These are phyloP conservation scores for Fusarium sp. DNA, from an alignment of 2,329 filamentous ascomycete genomes.

Conservation along the genomic window DNA sequence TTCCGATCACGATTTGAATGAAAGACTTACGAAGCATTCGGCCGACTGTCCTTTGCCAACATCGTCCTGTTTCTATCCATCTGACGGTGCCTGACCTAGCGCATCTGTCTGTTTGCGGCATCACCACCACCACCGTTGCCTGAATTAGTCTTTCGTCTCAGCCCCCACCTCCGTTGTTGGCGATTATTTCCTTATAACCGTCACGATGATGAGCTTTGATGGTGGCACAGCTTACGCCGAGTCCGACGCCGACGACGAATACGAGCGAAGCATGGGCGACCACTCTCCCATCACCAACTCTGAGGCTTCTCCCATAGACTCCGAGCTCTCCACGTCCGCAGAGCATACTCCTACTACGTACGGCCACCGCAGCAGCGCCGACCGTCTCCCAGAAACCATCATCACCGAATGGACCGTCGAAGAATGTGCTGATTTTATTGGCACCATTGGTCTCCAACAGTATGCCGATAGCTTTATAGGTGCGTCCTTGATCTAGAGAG, in stretches of 20 bases:
- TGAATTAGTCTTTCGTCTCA: constrained; percentile 20
- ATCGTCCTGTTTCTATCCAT: constrained; percentile 22
- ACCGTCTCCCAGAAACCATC: constrained; percentile 78
- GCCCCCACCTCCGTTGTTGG: constrained; percentile 19
- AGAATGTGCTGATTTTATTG: constrained; percentile 91
- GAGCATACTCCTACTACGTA: constrained; percentile 87
- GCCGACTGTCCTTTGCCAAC: constrained; percentile 23
- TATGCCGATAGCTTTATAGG: constrained; percentile 88
- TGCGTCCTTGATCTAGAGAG: constrained; percentile 60
- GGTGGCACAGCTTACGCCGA: constrained; percentile 80
- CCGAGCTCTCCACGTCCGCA: constrained; percentile 74
- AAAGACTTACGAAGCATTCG: constrained; percentile 28
- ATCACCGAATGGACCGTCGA: constrained; percentile 86
- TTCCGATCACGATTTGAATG: constrained; percentile 38
- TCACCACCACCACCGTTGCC: constrained; percentile 27
- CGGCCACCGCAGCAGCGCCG: constrained; percentile 73
- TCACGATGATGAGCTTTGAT: constrained; percentile 69
- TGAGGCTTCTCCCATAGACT: constrained; percentile 78
- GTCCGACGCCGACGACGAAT: constrained; percentile 86
- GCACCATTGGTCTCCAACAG: constrained; percentile 81
- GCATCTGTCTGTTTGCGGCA: constrained; percentile 29
- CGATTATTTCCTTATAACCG: constrained; percentile 31
- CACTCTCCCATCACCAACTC: constrained; percentile 78
- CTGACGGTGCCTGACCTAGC: constrained; percentile 31
- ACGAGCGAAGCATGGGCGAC: constrained; percentile 78